Percentiles rank a stretch among this genome's conserved stretches.
Conservation (phyloP, 306 rosid species). For the Castanea sativa region DNA sequence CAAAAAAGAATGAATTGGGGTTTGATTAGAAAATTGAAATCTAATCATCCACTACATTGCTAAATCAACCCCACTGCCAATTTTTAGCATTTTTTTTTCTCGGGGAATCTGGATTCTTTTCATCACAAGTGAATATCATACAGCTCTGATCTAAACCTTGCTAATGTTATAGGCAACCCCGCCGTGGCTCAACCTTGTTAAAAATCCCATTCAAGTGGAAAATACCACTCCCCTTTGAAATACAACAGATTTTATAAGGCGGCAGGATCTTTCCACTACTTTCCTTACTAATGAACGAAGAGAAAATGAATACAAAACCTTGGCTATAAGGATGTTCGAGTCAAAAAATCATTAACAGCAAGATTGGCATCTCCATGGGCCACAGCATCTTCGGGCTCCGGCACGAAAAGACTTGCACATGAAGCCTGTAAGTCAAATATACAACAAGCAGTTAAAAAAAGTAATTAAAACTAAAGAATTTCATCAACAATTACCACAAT, state of each 20-base stretch:
- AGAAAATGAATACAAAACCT: slow-evolving; percentile 22
- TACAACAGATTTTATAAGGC: slow-evolving; percentile 25
- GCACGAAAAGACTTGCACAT: slow-evolving; percentile 64
- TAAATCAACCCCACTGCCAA: not conserved
- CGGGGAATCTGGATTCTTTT: not conserved
- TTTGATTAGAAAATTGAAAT: not conserved
- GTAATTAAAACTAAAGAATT: not conserved
- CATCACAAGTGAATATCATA: slow-evolving; percentile 7
- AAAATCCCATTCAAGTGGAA: slow-evolving; percentile 10
- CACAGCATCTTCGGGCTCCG: slow-evolving; percentile 93
- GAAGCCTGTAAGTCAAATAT: slow-evolving; percentile 61
- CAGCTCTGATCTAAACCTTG: slow-evolving; percentile 20
- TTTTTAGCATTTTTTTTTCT: not conserved
- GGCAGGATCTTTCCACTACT: slow-evolving; percentile 27
- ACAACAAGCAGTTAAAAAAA: not conserved
- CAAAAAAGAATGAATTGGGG: slow-evolving; percentile 37
- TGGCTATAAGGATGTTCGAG: slow-evolving; percentile 55
- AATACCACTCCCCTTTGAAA: slow-evolving; percentile 4
- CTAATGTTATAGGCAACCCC: slow-evolving; percentile 31
- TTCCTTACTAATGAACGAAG: slow-evolving; percentile 25
- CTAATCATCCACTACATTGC: not conserved
- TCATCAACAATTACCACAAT: not conserved
- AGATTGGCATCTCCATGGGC: slow-evolving; percentile 92
- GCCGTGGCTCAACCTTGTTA: slow-evolving; percentile 13
- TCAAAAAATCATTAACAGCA: slow-evolving; percentile 86